Percentiles rank a stretch among this genome's conserved stretches.
Conservation (phyloP, 2,329 filamentous ascomycete genomes). For the Chrysosporium queenslandicum region DNA sequence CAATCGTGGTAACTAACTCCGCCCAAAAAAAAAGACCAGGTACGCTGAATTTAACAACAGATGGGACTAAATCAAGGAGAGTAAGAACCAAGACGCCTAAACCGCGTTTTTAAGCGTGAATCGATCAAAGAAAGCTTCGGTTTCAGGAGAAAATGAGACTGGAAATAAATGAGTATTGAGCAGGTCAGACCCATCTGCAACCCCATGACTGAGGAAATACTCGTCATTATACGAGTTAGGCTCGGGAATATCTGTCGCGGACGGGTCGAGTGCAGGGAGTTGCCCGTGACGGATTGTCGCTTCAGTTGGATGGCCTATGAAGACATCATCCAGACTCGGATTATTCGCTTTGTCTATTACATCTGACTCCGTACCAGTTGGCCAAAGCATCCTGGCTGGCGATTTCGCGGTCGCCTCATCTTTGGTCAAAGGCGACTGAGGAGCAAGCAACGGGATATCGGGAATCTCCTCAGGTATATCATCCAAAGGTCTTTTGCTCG, state of each 20-base stretch:
- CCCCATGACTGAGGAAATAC: constrained; percentile 26
- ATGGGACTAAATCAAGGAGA: neutral
- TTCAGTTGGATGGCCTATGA: constrained; percentile 30
- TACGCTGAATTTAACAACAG: neutral
- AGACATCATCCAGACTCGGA: constrained; percentile 33
- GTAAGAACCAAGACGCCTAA: neutral
- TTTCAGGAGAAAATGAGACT: constrained; percentile 13
- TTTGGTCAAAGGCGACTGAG: constrained; percentile 15
- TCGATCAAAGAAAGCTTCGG: constrained; percentile 15
- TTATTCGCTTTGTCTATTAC: constrained; percentile 28
- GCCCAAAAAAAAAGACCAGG: neutral
- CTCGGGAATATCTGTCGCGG: constrained; percentile 29
- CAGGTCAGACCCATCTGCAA: constrained; percentile 6
- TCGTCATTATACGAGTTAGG: constrained; percentile 30
- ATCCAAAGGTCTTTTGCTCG: constrained; percentile 24
- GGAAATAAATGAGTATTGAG: constrained; percentile 12
- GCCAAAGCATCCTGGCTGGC: constrained; percentile 27
- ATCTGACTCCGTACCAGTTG: constrained; percentile 30
- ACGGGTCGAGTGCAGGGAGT: constrained; percentile 24
- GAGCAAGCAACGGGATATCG: constrained; percentile 22
- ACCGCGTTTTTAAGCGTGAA: constrained; percentile 9
- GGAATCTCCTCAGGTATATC: constrained; percentile 26
- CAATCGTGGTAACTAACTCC: neutral
- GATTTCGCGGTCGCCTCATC: constrained; percentile 15
- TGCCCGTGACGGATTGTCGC: constrained; percentile 25